Evolutionary conservation across 805 yeast genomes (phyloP).

Genomic region (Saccharomycopsis synnaedendra): DNA sequence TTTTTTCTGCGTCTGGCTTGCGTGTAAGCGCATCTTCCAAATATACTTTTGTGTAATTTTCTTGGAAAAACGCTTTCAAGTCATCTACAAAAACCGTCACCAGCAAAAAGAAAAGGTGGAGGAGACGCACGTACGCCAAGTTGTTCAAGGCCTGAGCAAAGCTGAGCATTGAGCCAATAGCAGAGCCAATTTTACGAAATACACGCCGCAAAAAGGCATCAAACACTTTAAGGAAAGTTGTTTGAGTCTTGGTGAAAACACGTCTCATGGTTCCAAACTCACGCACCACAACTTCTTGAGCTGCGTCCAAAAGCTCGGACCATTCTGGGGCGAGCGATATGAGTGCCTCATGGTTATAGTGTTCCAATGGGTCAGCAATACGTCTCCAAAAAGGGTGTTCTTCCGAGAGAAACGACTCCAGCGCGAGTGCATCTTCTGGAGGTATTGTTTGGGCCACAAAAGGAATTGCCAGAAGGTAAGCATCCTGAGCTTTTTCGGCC

Average conservation of each 20-base stretch:
- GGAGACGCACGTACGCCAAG: conserved; percentile 63
- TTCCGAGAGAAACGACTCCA: conserved; percentile 18
- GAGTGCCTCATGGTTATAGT: conserved; percentile 24
- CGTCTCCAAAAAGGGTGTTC: conserved; percentile 42
- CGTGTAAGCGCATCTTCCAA: conserved; percentile 12
- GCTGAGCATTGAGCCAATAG: conserved; percentile 41
- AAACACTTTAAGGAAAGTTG: conserved; percentile 47
- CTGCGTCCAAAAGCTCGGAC: conserved; percentile 40
- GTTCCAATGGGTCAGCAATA: conserved; percentile 47
- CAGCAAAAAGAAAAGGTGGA: conserved; percentile 54
- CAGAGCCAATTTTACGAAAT: conserved; percentile 26
- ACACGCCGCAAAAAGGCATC: conserved; percentile 66
- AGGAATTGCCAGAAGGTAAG: conserved; percentile 71
- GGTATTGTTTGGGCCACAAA: conserved; percentile 34
- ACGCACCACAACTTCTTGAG: conserved; percentile 46
- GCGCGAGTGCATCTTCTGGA: conserved; percentile 26
- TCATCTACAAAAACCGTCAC: conserved; percentile 52
- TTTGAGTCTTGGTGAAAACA: conserved; percentile 66
- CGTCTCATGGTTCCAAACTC: conserved; percentile 65
- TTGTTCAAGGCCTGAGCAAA: conserved; percentile 52
- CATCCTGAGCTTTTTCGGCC: conserved; percentile 56
- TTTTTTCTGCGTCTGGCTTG: conserved; percentile 21
- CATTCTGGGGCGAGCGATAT: conserved; percentile 38
- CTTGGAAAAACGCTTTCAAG: conserved; percentile 46
- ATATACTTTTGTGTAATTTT: conserved; percentile 15